Conservation (phyloP, 129 eudicot genomes). For the Tanacetum coccineum region DNA sequence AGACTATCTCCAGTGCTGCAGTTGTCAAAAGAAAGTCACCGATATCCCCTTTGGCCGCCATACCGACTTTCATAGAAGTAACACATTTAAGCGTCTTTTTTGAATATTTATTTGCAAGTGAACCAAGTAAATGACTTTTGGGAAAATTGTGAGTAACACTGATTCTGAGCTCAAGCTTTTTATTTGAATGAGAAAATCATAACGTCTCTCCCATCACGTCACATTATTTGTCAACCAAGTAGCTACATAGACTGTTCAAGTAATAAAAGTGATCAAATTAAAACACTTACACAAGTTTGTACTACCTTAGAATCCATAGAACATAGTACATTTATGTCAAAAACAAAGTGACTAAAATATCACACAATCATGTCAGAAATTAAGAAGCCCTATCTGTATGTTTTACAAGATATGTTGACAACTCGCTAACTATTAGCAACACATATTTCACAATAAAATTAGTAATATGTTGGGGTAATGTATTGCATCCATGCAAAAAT, state of each 20-base stretch:
- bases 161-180: slow-evolving; percentile 34
- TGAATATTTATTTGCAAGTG: slow-evolving; percentile 37
- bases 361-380: slow-evolving; percentile 13
- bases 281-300: slow-evolving; percentile 14
- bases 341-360: neutral
- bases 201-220: slow-evolving; percentile 43
- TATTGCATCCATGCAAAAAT: no score
- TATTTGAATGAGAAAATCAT: slow-evolving; percentile 27
- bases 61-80: slow-evolving; percentile 39
- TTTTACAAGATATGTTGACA: neutral
- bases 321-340: neutral
- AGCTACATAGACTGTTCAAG: slow-evolving; percentile 1
- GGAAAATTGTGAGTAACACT: slow-evolving; percentile 30
- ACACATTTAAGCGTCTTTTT: slow-evolving; percentile 45
- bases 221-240: slow-evolving; percentile 20
- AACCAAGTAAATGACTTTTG: slow-evolving; percentile 38
- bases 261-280: slow-evolving; percentile 13
- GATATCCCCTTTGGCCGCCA: slow-evolving; percentile 39
- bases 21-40: slow-evolving; percentile 48
- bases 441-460: no score
- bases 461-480: no score
- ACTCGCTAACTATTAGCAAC: no score
- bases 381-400: slow-evolving; percentile 1
- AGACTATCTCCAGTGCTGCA: slow-evolving; percentile 54
- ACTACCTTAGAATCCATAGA: slow-evolving; percentile 2